These are phyloP conservation scores for Danielia oregonensis DNA, from an alignment of 805 yeast genomes.

Conservation along the genomic window DNA sequence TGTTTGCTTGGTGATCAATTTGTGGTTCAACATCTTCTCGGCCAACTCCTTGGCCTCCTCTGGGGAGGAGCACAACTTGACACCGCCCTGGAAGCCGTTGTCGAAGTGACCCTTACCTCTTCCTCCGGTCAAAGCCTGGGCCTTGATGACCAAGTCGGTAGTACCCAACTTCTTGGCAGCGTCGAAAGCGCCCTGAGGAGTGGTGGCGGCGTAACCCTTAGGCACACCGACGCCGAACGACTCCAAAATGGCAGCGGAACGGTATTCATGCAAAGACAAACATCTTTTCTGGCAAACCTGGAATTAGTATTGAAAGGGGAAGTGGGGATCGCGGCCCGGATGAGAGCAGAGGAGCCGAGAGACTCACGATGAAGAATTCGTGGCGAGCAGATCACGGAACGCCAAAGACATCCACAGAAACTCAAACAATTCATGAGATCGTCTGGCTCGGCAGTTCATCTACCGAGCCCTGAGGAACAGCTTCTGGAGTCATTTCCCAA, in stretches of 20 bases:
- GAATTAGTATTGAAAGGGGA: conserved; percentile 19
- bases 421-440: too few relatives aligned
- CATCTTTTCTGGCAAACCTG: conserved; percentile 50
- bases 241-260: conserved; percentile 84
- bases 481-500: neutral
- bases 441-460: too few relatives aligned
- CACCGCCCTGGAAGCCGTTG: conserved; percentile 95
- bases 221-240: conserved; percentile 89
- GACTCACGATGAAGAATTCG: neutral
- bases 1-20: conserved; percentile 95
- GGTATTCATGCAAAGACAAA: conserved; percentile 91
- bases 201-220: conserved; percentile 83
- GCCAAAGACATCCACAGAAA: too few relatives aligned
- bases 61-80: conserved; percentile 79
- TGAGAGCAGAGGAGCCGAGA: neutral
- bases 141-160: conserved; percentile 89
- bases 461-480: too few relatives aligned
- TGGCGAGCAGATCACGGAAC: neutral
- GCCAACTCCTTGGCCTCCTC: conserved; percentile 86
- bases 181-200: conserved; percentile 82
- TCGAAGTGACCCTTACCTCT: conserved; percentile 99
- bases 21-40: conserved; percentile 84
- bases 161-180: conserved; percentile 74
- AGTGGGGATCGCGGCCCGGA: neutral
- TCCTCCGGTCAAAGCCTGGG: conserved; percentile 99